A percentile compares a stretch with the other conserved stretches of the same genome.
These are phyloP conservation scores for Colletotrichum paranaense DNA, from an alignment of 2,329 filamentous ascomycete species.

Conservation along the genomic window DNA sequence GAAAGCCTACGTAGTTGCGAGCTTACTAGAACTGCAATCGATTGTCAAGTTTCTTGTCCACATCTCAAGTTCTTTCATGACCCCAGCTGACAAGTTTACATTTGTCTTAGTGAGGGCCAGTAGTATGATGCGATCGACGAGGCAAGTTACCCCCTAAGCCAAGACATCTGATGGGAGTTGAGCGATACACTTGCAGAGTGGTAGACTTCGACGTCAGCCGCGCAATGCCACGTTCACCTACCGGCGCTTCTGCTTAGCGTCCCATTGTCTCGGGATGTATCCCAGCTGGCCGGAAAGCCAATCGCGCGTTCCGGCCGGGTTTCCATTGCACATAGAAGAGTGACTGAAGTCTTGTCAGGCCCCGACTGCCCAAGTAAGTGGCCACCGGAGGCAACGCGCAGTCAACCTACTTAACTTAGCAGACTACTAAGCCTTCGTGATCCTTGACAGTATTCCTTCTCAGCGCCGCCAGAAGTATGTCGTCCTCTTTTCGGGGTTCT, in stretches of 20 bases:
- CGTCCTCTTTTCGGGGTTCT: conserved; percentile 22
- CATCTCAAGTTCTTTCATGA: background rate
- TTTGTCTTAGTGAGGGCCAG: too few relatives aligned
- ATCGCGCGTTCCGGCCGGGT: background rate
- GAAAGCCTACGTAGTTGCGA: background rate
- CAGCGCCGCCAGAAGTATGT: conserved; percentile 5
- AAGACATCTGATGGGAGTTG: too few relatives aligned
- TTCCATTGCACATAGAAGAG: background rate
- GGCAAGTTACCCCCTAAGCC: too few relatives aligned
- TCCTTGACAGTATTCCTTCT: background rate
- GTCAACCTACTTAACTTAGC: too few relatives aligned
- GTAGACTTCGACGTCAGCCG: background rate
- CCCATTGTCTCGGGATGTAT: background rate
- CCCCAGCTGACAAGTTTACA: too few relatives aligned
- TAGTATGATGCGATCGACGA: too few relatives aligned
- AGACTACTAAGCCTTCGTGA: background rate
- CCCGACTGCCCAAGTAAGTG: background rate
- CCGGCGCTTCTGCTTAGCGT: background rate
- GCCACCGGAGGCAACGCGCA: background rate
- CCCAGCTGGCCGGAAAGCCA: background rate
- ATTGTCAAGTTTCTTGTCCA: background rate
- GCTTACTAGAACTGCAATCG: too few relatives aligned
- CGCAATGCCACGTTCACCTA: background rate
- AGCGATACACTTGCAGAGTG: background rate
- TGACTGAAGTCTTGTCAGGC: background rate